Evolutionary conservation across 495 filamentous ascomycete species (phyloP).

Genomic region (Penicillium ochrochloron): DNA sequence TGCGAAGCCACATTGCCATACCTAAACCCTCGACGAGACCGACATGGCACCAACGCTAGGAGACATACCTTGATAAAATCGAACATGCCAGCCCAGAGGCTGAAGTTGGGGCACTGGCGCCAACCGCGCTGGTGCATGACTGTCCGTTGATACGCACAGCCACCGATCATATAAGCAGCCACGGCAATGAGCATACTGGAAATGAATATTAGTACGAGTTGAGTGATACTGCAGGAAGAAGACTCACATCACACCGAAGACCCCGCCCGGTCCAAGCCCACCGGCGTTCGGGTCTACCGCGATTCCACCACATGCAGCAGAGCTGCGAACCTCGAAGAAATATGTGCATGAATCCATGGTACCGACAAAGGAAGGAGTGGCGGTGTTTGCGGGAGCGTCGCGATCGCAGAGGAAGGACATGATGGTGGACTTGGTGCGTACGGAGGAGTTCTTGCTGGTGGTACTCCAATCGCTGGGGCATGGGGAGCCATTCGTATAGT

Average conservation of each 20-base stretch:
- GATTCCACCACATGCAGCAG: constrained; percentile 78
- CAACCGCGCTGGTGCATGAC: constrained; percentile 95
- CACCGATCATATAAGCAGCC: constrained; percentile 87
- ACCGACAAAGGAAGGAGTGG: constrained; percentile 79
- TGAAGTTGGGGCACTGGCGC: constrained; percentile 94
- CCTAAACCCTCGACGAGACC: constrained; percentile 28
- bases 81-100: constrained; percentile 86
- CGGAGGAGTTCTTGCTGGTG: constrained; percentile 37
- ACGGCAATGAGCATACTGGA: constrained; percentile 69
- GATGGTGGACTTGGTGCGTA: constrained; percentile 77
- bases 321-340: constrained; percentile 92
- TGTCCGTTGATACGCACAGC: constrained; percentile 92
- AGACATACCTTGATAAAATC: constrained; percentile 79
- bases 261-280: constrained; percentile 79
- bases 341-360: constrained; percentile 91
- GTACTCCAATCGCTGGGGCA: constrained; percentile 52
- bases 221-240: neutral
- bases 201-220: constrained; percentile 20
- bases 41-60: constrained; percentile 40
- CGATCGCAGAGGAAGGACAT: constrained; percentile 94
- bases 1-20: constrained; percentile 29
- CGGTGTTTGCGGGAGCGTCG: constrained; percentile 62
- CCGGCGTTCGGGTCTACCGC: constrained; percentile 61
- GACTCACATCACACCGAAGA: constrained; percentile 90
- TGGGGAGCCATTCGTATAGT: constrained; percentile 88